Conservation (phyloP, 176 grass and related monocot genomes). For the Oryza meyeriana region DNA sequence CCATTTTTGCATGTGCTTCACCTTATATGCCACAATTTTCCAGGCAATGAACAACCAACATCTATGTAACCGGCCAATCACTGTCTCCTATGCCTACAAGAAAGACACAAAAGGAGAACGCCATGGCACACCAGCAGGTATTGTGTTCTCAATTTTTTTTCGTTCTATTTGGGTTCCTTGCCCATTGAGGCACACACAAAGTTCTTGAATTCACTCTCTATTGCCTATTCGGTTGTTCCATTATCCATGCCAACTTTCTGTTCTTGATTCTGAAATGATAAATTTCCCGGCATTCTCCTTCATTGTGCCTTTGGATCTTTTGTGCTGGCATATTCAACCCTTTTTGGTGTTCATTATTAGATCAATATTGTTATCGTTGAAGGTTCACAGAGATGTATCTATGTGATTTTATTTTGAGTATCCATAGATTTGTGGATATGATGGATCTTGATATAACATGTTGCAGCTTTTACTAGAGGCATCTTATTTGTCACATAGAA, state of each 20-base stretch:
- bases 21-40: conserved; percentile 18
- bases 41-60: conserved; percentile 95
- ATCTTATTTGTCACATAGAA: neutral
- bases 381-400: neutral
- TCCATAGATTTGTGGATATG: neutral
- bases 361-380: neutral
- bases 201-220: neutral
- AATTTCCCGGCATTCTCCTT: neutral
- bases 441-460: conserved; percentile 5
- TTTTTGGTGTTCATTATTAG: neutral
- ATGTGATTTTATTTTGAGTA: neutral
- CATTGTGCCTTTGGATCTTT: neutral
- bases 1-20: conserved; percentile 13
- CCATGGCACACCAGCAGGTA: conserved; percentile 87
- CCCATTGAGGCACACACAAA: neutral
- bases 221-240: neutral
- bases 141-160: neutral
- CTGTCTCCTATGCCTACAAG: conserved; percentile 96
- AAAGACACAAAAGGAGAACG: conserved; percentile 94
- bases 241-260: neutral
- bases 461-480: neutral
- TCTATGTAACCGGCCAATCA: conserved; percentile 88
- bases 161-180: neutral
- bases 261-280: conserved; percentile 3
- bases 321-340: neutral